Conservation (phyloP, 257 asterid genomes). For the Mentha longifolia region DNA sequence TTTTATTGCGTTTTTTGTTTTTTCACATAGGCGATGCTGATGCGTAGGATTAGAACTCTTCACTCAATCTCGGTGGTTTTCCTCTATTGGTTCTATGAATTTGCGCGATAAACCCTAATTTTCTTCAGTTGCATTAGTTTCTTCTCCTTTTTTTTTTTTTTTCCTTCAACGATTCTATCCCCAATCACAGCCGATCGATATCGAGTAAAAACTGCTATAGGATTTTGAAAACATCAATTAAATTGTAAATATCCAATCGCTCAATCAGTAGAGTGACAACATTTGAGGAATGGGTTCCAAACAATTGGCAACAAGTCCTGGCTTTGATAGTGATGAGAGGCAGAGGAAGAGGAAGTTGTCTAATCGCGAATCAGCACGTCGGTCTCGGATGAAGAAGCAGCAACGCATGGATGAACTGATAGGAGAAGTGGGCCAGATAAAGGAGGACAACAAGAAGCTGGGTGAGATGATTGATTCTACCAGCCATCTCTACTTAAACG, state of each 20-base stretch:
- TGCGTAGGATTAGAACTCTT: too few species aligned
- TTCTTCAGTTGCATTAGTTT: too few species aligned
- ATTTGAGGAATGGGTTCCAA: slow-evolving; percentile 30
- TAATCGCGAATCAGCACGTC: slow-evolving; percentile 37
- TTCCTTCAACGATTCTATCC: too few species aligned
- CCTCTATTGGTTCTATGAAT: too few species aligned
- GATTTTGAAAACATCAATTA: too few species aligned
- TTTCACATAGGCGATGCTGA: too few species aligned
- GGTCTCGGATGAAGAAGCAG: slow-evolving; percentile 36
- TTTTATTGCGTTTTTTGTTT: too few species aligned
- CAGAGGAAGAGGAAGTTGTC: slow-evolving; percentile 36
- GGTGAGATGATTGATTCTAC: slow-evolving; percentile 54
- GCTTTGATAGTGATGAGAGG: slow-evolving; percentile 25
- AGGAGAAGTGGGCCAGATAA: slow-evolving; percentile 44
- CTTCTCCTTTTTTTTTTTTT: too few species aligned
- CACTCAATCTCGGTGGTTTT: too few species aligned
- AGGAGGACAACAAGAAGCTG: slow-evolving; percentile 53
- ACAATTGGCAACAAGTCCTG: slow-evolving; percentile 13
- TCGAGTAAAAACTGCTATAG: too few species aligned
- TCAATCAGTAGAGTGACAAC: neutral
- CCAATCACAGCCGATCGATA: too few species aligned
- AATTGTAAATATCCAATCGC: neutral
- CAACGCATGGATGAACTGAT: slow-evolving; percentile 56
- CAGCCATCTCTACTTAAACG: slow-evolving; percentile 35
- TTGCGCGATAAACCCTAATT: too few species aligned